Evolutionary conservation across 2,329 filamentous ascomycete genomes (phyloP), one percentile per base, ranked within the genome.

Genomic region (Clarireedia hainanense): DNA sequence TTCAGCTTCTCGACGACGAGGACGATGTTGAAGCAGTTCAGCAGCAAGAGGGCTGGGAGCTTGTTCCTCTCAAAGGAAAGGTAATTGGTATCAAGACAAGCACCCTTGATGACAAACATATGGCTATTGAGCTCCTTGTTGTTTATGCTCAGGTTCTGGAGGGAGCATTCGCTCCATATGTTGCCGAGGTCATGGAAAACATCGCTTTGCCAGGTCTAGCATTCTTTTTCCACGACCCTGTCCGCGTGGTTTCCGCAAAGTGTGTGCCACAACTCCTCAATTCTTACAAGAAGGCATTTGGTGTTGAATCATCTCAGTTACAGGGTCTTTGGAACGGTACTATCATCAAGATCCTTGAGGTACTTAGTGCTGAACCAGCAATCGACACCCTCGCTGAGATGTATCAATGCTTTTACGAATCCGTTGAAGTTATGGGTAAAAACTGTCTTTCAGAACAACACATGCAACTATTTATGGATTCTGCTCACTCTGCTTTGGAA

Each of bases 381-480:
- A 91, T 99, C 57, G 94, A 99, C 66, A 96, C 94, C 0, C 80
- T 99, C 47, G 92, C 94, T 1, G 94, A 97, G 74, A 96, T 99
- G 90, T 99, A 96, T 73, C 92, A 97, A 72, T 99, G 94, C 76
- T 99, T 99, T 77, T 99, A 99, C 71, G 94, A 99, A 72, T 96
- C 90, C 26, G 85, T 99, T 6, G 92, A 97, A 74, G 91, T 96
- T 23, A 83, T 95, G 62, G 92, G 92, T 58, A 89, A 89, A 72
- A 84, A 88, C 65, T 92, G 86, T 68, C 79, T 99, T 47, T 89
- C 80, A 5, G 76, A 79, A 40, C 79, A 85, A 40, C 88, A 96
- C 70, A 91, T 99, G 87, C 77, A 79, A 56, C 83, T 83, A 46
- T 99, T 97, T 71, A 92, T 97, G 64, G 85, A 91, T 61, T 86